Conservation (phyloP, 169 alveolate species). For the Perkinsus olseni region DNA sequence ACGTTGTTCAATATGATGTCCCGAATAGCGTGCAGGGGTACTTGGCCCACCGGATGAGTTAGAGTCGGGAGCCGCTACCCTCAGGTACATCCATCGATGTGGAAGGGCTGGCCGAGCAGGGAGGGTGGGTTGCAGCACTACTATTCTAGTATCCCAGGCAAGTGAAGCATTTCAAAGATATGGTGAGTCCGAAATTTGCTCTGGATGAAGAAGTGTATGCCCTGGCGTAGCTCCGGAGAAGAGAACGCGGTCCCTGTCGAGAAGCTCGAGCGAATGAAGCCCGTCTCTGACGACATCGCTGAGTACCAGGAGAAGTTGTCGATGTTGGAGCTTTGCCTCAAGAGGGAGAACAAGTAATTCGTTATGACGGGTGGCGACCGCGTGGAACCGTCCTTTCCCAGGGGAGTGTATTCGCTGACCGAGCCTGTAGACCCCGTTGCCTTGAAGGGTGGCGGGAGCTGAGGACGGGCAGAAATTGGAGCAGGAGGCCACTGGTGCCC, state of each 20-base stretch:
- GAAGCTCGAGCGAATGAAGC: not conserved
- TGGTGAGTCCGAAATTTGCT: not conserved
- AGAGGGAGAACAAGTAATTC: not conserved
- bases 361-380: not conserved
- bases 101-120: conserved; percentile 87
- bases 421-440: not conserved
- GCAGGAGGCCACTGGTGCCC: not conserved
- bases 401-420: not conserved
- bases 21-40: conserved; percentile 41
- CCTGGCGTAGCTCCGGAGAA: not conserved
- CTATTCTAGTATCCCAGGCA: conserved; percentile 17
- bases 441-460: not conserved
- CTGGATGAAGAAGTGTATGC: not conserved
- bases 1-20: conserved; percentile 72
- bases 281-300: not conserved
- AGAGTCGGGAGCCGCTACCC: conserved; percentile 18
- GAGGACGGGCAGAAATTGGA: not conserved
- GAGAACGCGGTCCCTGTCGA: not conserved
- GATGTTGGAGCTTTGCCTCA: not conserved
- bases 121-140: conserved; percentile 65
- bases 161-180: not conserved
- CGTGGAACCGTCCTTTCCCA: not conserved
- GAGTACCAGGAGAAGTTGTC: not conserved
- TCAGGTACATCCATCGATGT: conserved; percentile 72
- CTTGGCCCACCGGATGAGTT: not conserved